Evolutionary conservation across 768 basidiomycete genomes (phyloP).

Genomic region (Leccinum sublutescens): DNA sequence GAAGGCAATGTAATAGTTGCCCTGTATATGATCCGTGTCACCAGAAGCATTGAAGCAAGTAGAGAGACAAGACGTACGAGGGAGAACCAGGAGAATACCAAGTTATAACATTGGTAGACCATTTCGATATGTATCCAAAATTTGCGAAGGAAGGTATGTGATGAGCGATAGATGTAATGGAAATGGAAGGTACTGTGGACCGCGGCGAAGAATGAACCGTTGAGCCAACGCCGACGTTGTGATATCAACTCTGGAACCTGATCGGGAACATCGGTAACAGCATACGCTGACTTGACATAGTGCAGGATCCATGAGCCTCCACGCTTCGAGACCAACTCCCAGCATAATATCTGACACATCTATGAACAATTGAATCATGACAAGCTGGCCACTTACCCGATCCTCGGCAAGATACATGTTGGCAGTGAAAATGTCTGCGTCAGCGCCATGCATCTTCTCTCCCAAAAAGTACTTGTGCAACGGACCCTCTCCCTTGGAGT

Average conservation of each 20-base stretch:
- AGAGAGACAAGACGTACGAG: slow-evolving; percentile 46
- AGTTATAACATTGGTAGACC: slow-evolving; percentile 85
- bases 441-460: slow-evolving; percentile 89
- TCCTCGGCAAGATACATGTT: slow-evolving; percentile 97
- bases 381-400: slow-evolving; percentile 43
- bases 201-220: slow-evolving; percentile 97
- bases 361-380: slow-evolving; percentile 3
- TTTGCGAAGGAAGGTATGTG: slow-evolving; percentile 79
- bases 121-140: slow-evolving; percentile 95
- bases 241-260: slow-evolving; percentile 94
- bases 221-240: slow-evolving; percentile 94
- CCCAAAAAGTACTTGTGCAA: slow-evolving; percentile 96
- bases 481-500: slow-evolving; percentile 72
- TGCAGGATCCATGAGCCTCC: slow-evolving; percentile 89
- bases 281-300: slow-evolving; percentile 95
- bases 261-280: slow-evolving; percentile 91
- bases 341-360: slow-evolving; percentile 75
- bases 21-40: slow-evolving; percentile 39
- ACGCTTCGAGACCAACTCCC: slow-evolving; percentile 96
- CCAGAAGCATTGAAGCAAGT: not conserved
- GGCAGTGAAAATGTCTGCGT: slow-evolving; percentile 89
- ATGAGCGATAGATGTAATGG: slow-evolving; percentile 90
- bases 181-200: slow-evolving; percentile 92
- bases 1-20: slow-evolving; percentile 92
- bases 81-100: slow-evolving; percentile 92